Base-by-base conservation (phyloP, 371 early-diverging fungal species). In the Mortierella sp. region DNA sequence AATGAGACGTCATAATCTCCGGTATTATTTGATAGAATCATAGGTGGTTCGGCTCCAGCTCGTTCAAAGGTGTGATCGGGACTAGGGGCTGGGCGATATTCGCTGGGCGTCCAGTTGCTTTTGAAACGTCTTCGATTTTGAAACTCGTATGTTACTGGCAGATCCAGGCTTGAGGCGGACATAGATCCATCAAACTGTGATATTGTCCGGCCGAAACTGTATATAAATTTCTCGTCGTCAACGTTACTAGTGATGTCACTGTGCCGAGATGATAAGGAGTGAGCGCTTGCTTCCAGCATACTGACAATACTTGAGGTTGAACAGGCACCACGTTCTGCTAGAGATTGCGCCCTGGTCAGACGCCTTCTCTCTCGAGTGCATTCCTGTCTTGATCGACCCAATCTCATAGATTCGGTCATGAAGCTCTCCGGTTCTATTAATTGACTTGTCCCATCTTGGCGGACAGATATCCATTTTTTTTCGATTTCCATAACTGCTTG, bases 401-500 rank as follows among this genome's bases (percentile, higher is more conserved):
- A 24, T 4, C n/a, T 53, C 53, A 19, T 21, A 10, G n/a, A 33
- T 5, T 16, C 33, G 6, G 22, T 19, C 16, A 22, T 24, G 33
- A n/a, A 58, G 16, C 58, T 10, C 45, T 16, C 10, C 10, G 10
- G 7, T 8, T 60, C 33, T 3, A 36, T 5, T 33, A 10, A 6
- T 32, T 21, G 38, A 53, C 32, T 28, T 13, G n/a, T 45, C 21
- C 24, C 24, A 1, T 28, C 16, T n/a, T 59, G 45, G 13, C 52
- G 36, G 21, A 40, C 36, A 13, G 28, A 33, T 7, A 15, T 63
- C 70, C 70, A 69, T 13, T 33, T 40, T 16, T 47, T 50, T 15
- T 62, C 63, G 43, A 69, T 69, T 4, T 48, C 69, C 10, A 68
- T 38, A 40, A 33, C 55, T 19, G 69, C 64, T 21, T 53, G 60